phyloP scores from a whole-genome alignment of 768 basidiomycete genomes.

The Pulveroboletus sp. region DNA sequence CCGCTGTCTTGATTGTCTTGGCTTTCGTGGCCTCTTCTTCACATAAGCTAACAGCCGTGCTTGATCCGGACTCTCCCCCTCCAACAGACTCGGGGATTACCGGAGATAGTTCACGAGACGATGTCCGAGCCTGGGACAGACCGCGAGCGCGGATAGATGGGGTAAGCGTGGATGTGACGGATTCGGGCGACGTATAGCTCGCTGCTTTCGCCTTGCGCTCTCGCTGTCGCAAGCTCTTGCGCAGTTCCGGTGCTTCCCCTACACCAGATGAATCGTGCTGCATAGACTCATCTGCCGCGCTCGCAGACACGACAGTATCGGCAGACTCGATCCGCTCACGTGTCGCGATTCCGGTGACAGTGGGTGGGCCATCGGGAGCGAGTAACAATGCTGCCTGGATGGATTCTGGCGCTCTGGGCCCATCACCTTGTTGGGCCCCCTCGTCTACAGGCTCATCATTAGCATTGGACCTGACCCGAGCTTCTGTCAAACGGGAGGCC shows the following conservation, averaged over 20 bases:
- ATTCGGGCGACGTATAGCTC: constrained; percentile 21
- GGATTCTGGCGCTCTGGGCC: neutral
- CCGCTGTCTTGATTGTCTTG: constrained; percentile 15
- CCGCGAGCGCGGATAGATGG: constrained; percentile 20
- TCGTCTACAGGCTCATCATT: constrained; percentile 6
- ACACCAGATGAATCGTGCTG: constrained; percentile 12
- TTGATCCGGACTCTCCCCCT: constrained; percentile 28
- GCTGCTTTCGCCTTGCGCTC: constrained; percentile 23
- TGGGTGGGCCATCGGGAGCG: constrained; percentile 9
- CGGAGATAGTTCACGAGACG: constrained; percentile 22
- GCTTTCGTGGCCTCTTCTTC: constrained; percentile 23
- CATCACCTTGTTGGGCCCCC: constrained; percentile 3
- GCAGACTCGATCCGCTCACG: constrained; percentile 20
- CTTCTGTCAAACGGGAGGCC: constrained; percentile 5
- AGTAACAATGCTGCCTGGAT: constrained; percentile 13
- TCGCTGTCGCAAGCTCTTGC: constrained; percentile 30
- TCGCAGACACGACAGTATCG: constrained; percentile 5
- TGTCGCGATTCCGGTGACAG: constrained; percentile 15
- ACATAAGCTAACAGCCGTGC: constrained; percentile 31
- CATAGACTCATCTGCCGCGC: constrained; percentile 7
- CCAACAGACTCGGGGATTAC: constrained; percentile 25
- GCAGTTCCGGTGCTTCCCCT: constrained; percentile 21
- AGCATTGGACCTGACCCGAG: constrained; percentile 2
- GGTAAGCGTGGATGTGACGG: constrained; percentile 28
- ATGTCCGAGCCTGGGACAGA: constrained; percentile 18